Evolutionary conservation across 768 basidiomycete species (phyloP).

Genomic region (Harrya chromipes): DNA sequence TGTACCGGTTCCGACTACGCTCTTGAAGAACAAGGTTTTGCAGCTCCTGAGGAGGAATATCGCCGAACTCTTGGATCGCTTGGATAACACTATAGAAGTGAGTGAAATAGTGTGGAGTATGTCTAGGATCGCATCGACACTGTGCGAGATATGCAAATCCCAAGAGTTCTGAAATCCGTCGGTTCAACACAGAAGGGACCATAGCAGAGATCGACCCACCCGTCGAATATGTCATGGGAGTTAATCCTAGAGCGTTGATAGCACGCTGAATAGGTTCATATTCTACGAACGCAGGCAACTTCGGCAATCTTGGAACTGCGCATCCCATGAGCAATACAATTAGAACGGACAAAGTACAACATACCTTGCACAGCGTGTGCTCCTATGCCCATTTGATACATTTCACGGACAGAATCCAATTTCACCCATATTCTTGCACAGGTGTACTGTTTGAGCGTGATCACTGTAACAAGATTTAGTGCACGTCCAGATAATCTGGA

Average conservation of each 20-base stretch:
- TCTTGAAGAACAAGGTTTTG: constrained; percentile 61
- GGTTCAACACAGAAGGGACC: constrained; percentile 1
- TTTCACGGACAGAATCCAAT: constrained; percentile 59
- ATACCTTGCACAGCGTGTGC: constrained; percentile 77
- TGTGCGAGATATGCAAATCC: constrained; percentile 79
- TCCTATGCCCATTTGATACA: constrained; percentile 70
- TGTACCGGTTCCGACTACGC: constrained; percentile 61
- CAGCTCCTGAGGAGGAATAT: constrained; percentile 45
- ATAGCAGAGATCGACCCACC: constrained; percentile 39
- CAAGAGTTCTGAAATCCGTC: constrained; percentile 52
- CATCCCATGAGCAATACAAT: constrained; percentile 3
- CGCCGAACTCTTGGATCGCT: constrained; percentile 46
- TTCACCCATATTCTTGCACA: constrained; percentile 46
- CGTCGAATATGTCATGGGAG: constrained; percentile 59
- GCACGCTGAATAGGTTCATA: constrained; percentile 37
- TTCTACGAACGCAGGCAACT: constrained; percentile 42
- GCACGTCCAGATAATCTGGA: constrained; percentile 5
- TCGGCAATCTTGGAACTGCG: constrained; percentile 54
- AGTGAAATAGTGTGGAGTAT: constrained; percentile 63
- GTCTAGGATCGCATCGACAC: constrained; percentile 72
- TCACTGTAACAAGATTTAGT: constrained; percentile 34
- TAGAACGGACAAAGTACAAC: constrained; percentile 15
- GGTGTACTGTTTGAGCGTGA: constrained; percentile 43
- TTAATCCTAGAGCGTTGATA: constrained; percentile 59
- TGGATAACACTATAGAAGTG: constrained; percentile 51